These are phyloP conservation scores for Ustilago cynodontis DNA, from an alignment of 1,284 basidiomycete species.

Conservation along the genomic window DNA sequence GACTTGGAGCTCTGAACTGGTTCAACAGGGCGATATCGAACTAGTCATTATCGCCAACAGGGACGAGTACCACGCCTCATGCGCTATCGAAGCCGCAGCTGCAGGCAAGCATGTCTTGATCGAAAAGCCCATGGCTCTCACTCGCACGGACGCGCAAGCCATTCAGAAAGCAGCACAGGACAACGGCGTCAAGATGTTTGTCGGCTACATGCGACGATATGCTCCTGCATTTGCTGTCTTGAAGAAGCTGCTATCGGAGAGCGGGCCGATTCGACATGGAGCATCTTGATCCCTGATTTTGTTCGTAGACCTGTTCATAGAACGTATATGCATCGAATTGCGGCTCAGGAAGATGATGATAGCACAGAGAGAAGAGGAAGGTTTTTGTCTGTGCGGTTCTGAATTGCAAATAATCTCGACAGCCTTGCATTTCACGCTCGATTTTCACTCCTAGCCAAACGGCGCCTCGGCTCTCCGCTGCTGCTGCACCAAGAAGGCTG, in stretches of 20 bases:
- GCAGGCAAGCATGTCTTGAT: constrained; percentile 57
- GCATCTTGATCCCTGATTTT: constrained; percentile 14
- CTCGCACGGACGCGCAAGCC: constrained; percentile 36
- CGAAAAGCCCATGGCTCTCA: constrained; percentile 62
- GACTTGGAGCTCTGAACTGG: constrained; percentile 52
- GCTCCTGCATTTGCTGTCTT: constrained; percentile 69
- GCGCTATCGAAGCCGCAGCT: constrained; percentile 47
- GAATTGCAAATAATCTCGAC: not conserved
- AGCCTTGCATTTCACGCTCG: constrained; percentile 25
- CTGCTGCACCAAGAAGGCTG: too few species aligned
- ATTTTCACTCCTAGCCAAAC: constrained; percentile 2
- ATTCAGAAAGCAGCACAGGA: constrained; percentile 36
- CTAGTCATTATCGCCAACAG: constrained; percentile 55
- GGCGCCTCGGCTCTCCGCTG: not conserved
- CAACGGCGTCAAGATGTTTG: constrained; percentile 61
- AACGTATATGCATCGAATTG: too few species aligned
- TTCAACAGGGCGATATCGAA: constrained; percentile 64
- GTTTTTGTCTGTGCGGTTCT: not conserved
- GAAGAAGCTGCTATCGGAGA: constrained; percentile 67
- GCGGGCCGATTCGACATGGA: constrained; percentile 68
- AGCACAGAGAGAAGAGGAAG: not conserved
- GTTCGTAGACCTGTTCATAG: too few species aligned
- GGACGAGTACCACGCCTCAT: constrained; percentile 53
- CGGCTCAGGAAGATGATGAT: too few species aligned
- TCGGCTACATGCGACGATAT: constrained; percentile 72